Evolutionary conservation across 176 grass and related monocot genomes (phyloP).

Genomic region (Juncus inflexus): DNA sequence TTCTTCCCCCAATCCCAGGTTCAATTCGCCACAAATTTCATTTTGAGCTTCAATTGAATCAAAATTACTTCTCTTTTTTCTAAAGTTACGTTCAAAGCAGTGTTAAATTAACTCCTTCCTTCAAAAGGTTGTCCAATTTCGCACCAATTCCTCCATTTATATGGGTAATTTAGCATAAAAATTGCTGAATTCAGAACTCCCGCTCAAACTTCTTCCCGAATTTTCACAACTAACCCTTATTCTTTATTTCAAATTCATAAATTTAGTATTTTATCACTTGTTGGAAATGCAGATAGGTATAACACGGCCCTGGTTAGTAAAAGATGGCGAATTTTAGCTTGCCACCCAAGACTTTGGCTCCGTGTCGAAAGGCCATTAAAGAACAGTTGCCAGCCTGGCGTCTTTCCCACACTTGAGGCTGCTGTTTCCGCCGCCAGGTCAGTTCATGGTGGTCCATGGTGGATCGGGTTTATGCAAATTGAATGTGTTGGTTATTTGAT

Average conservation of each 20-base stretch:
- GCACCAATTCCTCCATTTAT: too few relatives aligned
- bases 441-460: slow-evolving; percentile 1
- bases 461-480: too few relatives aligned
- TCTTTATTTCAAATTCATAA: slow-evolving; percentile 5
- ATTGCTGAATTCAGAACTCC: too few relatives aligned
- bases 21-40: slow-evolving; percentile 15
- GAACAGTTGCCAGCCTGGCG: slow-evolving; percentile 57
- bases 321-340: slow-evolving; percentile 86
- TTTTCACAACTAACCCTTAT: not conserved
- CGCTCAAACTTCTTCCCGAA: not conserved
- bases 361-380: slow-evolving; percentile 83
- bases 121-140: too few relatives aligned
- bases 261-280: slow-evolving; percentile 70
- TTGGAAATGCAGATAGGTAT: slow-evolving; percentile 97
- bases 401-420: slow-evolving; percentile 66
- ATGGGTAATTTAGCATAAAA: too few relatives aligned
- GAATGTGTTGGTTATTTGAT: not conserved
- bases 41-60: not conserved
- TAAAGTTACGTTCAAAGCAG: too few relatives aligned
- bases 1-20: slow-evolving; percentile 93
- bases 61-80: not conserved
- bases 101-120: too few relatives aligned
- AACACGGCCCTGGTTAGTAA: slow-evolving; percentile 99
- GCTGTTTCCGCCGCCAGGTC: slow-evolving; percentile 94
- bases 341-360: slow-evolving; percentile 83